Conservation (phyloP, 768 basidiomycete genomes). For the Lactarius trivialis region DNA sequence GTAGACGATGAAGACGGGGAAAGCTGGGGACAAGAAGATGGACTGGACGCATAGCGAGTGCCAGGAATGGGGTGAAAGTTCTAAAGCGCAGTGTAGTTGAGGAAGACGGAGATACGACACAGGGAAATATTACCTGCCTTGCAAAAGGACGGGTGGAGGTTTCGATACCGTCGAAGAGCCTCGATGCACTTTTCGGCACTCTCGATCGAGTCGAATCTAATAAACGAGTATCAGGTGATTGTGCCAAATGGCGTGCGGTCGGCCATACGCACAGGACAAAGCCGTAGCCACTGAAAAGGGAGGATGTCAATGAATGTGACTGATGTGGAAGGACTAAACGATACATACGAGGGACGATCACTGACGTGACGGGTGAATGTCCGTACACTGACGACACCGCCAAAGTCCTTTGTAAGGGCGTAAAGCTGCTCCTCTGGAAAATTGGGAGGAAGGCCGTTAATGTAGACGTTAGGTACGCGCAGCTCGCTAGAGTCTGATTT, state of each 20-base stretch:
- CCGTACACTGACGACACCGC: constrained; percentile 66
- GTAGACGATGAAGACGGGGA: constrained; percentile 13
- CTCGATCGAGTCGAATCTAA: constrained; percentile 62
- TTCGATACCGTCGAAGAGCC: constrained; percentile 60
- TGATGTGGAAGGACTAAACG: not conserved
- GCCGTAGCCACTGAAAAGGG: constrained; percentile 56
- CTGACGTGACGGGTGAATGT: constrained; percentile 81
- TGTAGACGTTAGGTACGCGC: constrained; percentile 73
- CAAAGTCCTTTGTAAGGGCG: constrained; percentile 65
- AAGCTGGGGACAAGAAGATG: constrained; percentile 12
- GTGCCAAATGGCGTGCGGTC: not conserved
- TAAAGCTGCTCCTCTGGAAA: constrained; percentile 76
- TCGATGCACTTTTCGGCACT: constrained; percentile 72
- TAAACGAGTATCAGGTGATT: not conserved
- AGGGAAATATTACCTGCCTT: constrained; percentile 43
- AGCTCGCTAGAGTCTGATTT: constrained; percentile 12
- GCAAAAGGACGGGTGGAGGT: constrained; percentile 82
- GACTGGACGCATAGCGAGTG: constrained; percentile 45
- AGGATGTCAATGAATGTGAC: not conserved
- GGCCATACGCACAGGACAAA: constrained; percentile 61
- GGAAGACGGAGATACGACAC: not conserved
- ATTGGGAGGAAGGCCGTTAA: constrained; percentile 81
- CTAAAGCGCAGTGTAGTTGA: constrained; percentile 27
- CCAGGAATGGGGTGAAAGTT: constrained; percentile 81
- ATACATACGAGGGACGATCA: constrained; percentile 51